Base-by-base conservation (phyloP, 1,284 basidiomycete species). In the Blastosporella zonata region DNA sequence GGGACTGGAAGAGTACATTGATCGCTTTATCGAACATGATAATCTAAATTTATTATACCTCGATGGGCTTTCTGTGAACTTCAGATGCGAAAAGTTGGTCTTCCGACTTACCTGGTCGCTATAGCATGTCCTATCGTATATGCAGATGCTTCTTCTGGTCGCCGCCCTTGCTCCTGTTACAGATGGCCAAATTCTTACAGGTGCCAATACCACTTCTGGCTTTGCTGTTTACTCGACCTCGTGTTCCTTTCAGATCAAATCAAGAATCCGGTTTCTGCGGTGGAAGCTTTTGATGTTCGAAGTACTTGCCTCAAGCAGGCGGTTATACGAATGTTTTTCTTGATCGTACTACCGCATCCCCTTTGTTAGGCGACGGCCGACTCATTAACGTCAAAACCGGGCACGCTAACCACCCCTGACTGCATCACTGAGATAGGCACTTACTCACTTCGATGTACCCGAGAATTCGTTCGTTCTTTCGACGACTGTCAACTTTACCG, bases 131-230 rank as follows among this genome's bases (percentile, higher is more conserved):
- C n/a, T n/a, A n/a, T n/a, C n/a, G n/a, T n/a, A n/a, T n/a, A n/a
- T n/a, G n/a, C n/a, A n/a, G n/a, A 63, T 62, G 46, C 60, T 73
- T 51, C 28, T 63, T 27, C 46, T 65, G 33, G 36, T 72, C 36
- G 37, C 65, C 40, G 47, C 73, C 49, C 44, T 66, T 20, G 53
- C 60, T 33, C 55, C 57, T 7, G 56, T 74, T 29, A 57, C 70
- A 12, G 60, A 69, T 25, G 61, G n/a, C n/a, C n/a, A n/a, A n/a
- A n/a, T n/a, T 7, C 57, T 74, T 29, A 57, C 70, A 12, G 60
- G 70, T 25, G 61, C 72, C 13, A 67, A 69, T 27, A 83, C 79
- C 84, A 87, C 62, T 85, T 84, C 61, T 75, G 72, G 18, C 71
- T n/a, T n/a, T 85, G 22, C 70, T 77, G 52, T 85, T 77, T 56